Evolutionary conservation across 1,284 basidiomycete species (phyloP).

Genomic region (Leucoagaricus sp.): DNA sequence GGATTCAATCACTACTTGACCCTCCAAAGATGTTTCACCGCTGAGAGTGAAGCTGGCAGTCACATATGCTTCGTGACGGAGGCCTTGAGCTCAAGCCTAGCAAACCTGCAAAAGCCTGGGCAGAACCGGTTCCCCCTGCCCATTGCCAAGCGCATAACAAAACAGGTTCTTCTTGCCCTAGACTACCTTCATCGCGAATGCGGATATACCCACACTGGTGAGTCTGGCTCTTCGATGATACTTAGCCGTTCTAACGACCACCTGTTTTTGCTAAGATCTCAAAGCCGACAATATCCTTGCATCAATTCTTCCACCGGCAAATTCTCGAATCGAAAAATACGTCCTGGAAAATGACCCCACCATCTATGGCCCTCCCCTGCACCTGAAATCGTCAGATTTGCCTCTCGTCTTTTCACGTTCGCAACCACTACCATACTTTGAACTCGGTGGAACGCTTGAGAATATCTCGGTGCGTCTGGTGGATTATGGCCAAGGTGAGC

Average conservation of each 20-base stretch:
- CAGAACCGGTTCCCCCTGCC: not conserved
- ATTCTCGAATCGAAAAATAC: not conserved
- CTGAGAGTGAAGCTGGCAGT: not conserved
- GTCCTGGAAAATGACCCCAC: not conserved
- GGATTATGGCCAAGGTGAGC: too few relatives aligned
- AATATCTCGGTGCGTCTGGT: too few relatives aligned
- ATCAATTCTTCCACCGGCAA: not conserved
- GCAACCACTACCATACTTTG: too few relatives aligned
- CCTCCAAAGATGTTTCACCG: not conserved
- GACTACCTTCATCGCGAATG: slow-evolving; percentile 6
- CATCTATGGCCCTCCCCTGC: not conserved
- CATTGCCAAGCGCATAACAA: too few relatives aligned
- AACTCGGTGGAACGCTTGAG: too few relatives aligned
- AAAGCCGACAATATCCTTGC: too few relatives aligned
- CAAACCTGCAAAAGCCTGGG: not conserved
- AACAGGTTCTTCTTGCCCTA: too few relatives aligned
- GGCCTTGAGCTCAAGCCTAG: not conserved
- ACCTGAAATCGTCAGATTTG: not conserved
- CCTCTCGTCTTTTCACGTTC: not conserved
- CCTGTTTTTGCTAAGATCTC: not conserved
- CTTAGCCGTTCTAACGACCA: not conserved
- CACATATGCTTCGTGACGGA: slow-evolving; percentile 10
- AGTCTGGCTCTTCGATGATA: not conserved
- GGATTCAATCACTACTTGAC: too few relatives aligned
- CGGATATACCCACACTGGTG: too few relatives aligned